Evolutionary conservation across 352 stramenopile species (phyloP).

Genomic region (Globisporangium alternatum): DNA sequence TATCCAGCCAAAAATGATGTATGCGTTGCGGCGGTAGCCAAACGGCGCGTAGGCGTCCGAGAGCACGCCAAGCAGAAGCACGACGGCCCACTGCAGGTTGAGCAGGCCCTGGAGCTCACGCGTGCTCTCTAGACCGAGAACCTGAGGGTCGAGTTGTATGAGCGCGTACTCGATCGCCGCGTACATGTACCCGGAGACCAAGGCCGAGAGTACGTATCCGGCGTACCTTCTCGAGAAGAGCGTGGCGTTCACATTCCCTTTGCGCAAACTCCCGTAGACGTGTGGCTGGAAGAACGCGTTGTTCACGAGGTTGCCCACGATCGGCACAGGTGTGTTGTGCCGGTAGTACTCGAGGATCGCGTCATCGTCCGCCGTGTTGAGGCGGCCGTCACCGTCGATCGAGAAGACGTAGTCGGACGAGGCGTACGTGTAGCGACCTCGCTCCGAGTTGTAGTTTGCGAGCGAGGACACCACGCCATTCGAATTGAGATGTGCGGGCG

Average conservation of each 20-base stretch:
- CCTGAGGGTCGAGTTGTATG: slow-evolving; percentile 16
- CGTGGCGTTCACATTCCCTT: slow-evolving; percentile 5
- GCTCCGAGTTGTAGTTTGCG: too few species aligned
- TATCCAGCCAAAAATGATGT: slow-evolving; percentile 61
- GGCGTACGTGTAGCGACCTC: too few species aligned
- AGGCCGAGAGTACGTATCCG: slow-evolving; percentile 15
- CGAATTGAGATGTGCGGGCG: too few species aligned
- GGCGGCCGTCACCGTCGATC: background rate
- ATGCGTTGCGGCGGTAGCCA: slow-evolving; percentile 51
- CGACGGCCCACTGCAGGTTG: slow-evolving; percentile 29
- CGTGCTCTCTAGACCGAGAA: slow-evolving; percentile 13
- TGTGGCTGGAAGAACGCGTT: slow-evolving; percentile 20
- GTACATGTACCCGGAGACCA: slow-evolving; percentile 13
- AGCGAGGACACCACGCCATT: too few species aligned
- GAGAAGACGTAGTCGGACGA: slow-evolving; percentile 10
- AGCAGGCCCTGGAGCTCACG: slow-evolving; percentile 12
- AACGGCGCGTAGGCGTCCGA: slow-evolving; percentile 29
- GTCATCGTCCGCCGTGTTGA: background rate
- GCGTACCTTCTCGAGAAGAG: slow-evolving; percentile 12
- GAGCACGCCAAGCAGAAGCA: slow-evolving; percentile 28
- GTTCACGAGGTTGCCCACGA: too few species aligned
- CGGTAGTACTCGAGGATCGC: slow-evolving; percentile 5
- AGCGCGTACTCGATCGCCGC: slow-evolving; percentile 12
- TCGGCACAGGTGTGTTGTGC: too few species aligned
- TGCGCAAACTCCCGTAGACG: slow-evolving; percentile 45